Evolutionary conservation across 495 filamentous ascomycete genomes (phyloP).

Genomic region (Antarctomyces pellizariae): DNA sequence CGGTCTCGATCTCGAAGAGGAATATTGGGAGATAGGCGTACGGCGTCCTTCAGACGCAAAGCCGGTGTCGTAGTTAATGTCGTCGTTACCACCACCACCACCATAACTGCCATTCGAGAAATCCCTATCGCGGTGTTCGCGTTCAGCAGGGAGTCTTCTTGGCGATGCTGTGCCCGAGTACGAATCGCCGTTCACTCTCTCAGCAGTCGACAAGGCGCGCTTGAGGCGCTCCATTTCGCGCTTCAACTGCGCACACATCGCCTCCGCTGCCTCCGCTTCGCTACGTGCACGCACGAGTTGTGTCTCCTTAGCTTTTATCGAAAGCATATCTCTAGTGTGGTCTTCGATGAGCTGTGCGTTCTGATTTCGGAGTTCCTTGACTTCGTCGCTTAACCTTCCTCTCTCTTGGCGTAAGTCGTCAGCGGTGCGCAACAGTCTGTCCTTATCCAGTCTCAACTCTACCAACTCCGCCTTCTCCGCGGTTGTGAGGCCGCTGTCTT

Average conservation of each 20-base stretch:
- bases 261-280: constrained; percentile 74
- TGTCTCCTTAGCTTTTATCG: constrained; percentile 95
- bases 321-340: constrained; percentile 81
- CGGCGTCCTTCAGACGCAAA: constrained; percentile 2
- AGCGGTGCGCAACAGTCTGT: constrained; percentile 40
- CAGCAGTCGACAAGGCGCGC: constrained; percentile 36
- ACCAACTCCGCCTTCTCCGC: constrained; percentile 76
- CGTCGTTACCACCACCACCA: constrained; percentile 5
- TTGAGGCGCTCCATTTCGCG: constrained; percentile 86
- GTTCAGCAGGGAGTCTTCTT: constrained; percentile 17
- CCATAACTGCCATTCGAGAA: constrained; percentile 17
- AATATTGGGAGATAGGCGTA: background rate
- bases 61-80: background rate
- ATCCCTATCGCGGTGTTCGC: constrained; percentile 33
- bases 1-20: constrained; percentile 14
- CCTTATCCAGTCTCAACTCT: constrained; percentile 63
- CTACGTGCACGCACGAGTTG: constrained; percentile 78
- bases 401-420: constrained; percentile 61
- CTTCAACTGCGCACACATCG: constrained; percentile 54
- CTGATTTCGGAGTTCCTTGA: constrained; percentile 77
- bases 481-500: constrained; percentile 34
- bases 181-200: constrained; percentile 22
- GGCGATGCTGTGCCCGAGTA: constrained; percentile 19
- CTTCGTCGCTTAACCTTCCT: constrained; percentile 46
- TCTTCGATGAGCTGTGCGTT: constrained; percentile 96